Evolutionary conservation across 768 basidiomycete genomes (phyloP).

Genomic region (Fomitopsis serialis): DNA sequence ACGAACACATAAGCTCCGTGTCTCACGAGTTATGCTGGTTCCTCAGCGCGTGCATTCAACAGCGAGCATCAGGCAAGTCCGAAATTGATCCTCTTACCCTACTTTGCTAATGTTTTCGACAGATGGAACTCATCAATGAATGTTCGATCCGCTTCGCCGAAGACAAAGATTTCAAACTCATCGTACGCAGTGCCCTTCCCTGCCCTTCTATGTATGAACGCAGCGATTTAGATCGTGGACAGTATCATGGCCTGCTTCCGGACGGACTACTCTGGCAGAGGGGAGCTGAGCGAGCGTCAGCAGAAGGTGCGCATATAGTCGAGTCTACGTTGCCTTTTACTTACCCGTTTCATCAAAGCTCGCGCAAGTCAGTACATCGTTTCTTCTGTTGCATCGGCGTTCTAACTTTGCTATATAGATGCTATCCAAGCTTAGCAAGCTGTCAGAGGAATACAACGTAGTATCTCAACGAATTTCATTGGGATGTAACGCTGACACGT

Average conservation of each 20-base stretch:
- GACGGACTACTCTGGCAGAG: conserved; percentile 89
- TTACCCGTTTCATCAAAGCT: conserved; percentile 41
- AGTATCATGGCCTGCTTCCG: conserved; percentile 97
- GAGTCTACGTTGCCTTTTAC: background rate
- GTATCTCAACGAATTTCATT: conserved; percentile 11
- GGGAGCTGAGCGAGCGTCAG: conserved; percentile 90
- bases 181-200: conserved; percentile 37
- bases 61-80: conserved; percentile 81
- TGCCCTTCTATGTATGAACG: background rate
- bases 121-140: conserved; percentile 92
- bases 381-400: background rate
- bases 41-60: conserved; percentile 78
- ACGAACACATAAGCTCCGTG: background rate
- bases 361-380: conserved; percentile 56
- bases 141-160: conserved; percentile 86
- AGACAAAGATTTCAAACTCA: conserved; percentile 75
- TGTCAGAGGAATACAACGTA: conserved; percentile 91
- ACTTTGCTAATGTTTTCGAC: conserved; percentile 1
- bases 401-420: conserved; percentile 39
- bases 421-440: conserved; percentile 86
- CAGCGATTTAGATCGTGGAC: conserved; percentile 68
- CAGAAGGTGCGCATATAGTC: conserved; percentile 55
- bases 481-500: conserved; percentile 7
- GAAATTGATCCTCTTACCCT: background rate
- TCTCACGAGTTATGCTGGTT: conserved; percentile 8